Evolutionary conservation across 768 basidiomycete genomes (phyloP), one percentile per base, ranked within the genome.

Genomic region (Pholiota molesta): DNA sequence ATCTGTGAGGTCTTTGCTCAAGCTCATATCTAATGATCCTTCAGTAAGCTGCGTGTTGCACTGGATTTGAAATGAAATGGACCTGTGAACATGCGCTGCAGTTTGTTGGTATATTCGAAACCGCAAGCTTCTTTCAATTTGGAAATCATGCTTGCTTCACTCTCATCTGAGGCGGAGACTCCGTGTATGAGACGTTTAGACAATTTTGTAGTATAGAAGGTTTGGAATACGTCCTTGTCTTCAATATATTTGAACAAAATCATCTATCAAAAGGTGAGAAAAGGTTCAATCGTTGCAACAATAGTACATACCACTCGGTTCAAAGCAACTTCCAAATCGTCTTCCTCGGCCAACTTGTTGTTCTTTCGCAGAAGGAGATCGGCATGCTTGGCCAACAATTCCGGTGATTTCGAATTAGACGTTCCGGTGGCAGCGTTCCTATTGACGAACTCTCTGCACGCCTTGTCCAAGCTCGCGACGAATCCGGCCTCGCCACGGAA

Each of bases 191-290:
- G 87, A 63, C 97, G 94, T 72, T 92, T 93, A 37, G 93, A 93
- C 23, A 99, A 77, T 74, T 94, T 96, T 65, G 94, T 97, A 16
- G 91, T 92, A 78, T 99, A 99, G 83, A 97, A 99, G 17, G 92
- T 92, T 72, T 97, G 95, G 87, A 98, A 99, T 13, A 99, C 94
- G 66, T 99, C 97, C 80, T 97, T 97, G 81, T 99, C 96, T 73
- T 96, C 94, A 68, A 98, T 91, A 76, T 97, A 99, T 74, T 95
- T 95, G 91, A 99, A 97, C 53, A 99, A 79, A 14, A 93, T 83
- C 95, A 98, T 97, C 97, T 99, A 71, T 5, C 65, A 44, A 13
- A 56, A 57, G 77, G 74, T 49, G 72, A 71, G 67, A 71, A 14
- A 52, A 14, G 2, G 28, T 31, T 13, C 26, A 57, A 21, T 45